Base-by-base conservation (phyloP, 2,329 filamentous ascomycete genomes). In the Fusarium longipes region DNA sequence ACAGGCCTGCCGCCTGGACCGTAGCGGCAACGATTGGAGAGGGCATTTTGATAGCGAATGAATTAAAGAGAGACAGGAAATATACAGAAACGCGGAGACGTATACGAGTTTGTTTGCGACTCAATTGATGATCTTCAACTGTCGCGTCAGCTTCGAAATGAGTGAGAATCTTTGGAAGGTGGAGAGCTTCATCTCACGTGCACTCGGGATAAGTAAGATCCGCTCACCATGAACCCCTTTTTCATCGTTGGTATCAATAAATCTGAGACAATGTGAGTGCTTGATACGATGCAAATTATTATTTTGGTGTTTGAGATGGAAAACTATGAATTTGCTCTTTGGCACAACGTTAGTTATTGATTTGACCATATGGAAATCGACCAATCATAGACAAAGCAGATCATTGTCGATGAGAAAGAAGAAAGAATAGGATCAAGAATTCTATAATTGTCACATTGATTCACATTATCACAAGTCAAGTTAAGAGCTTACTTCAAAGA, bases 11-110 rank as follows among this genome's bases (percentile, higher is more conserved):
- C 20, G 86, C 82, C 73, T 87, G 85, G 30, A 87, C 68, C 29
- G 84, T 86, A 52, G 85, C 83, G 63, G 80, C 81, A 45, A 82
- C 76, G 64, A 87, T 83, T 4, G 82, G 82, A 35, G 84, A 84
- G 44, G 77, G 80, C 82, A 83, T 83, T 49, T 71, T 75, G 38
- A 39, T 25, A 5, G 15, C 5, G 9, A 48, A 8, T 12, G 51
- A 6, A 14, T 24, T 35, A 67, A 60, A 22, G 54, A 67, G 22
- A 5, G 58, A 54, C 39, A 29, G 5, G 4, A 14, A 3, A 5
- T 33, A n/a, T 9, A 27, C 18, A 24, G 7, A n/a, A 17, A 9
- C 2, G 38, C 35, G 4, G 2, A 11, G 11, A 24, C 17, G n/a
- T n/a, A n/a, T n/a, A 20, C 3, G 15, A 8, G 15, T 32, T 22